Evolutionary conservation across 2,329 filamentous ascomycete genomes (phyloP).

Genomic region (Fusarium protoensiforme): DNA sequence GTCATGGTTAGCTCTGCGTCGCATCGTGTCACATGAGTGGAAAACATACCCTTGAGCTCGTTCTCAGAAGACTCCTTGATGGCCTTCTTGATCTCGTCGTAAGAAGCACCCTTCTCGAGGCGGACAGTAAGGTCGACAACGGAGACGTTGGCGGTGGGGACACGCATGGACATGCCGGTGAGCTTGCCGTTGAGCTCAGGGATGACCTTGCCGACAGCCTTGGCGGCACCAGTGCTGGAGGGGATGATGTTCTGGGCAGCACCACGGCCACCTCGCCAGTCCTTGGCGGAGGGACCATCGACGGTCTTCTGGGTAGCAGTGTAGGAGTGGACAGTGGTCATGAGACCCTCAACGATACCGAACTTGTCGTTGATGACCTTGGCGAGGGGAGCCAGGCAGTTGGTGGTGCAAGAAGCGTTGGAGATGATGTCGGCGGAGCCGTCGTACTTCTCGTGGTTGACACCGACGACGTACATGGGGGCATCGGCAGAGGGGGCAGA

Average conservation of each 20-base stretch:
- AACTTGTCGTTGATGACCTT: conserved; percentile 99
- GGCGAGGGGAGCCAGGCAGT: conserved; percentile 98
- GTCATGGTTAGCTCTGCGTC: conserved; percentile 19
- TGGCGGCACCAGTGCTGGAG: conserved; percentile 98
- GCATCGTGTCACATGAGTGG: neutral
- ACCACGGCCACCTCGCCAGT: conserved; percentile 99
- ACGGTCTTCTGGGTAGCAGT: conserved; percentile 99
- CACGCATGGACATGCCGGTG: conserved; percentile 99
- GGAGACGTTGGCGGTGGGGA: conserved; percentile 98
- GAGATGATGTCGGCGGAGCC: conserved; percentile 93
- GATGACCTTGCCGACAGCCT: conserved; percentile 99
- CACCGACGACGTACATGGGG: conserved; percentile 99
- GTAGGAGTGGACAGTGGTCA: conserved; percentile 99
- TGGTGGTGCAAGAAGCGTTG: conserved; percentile 99
- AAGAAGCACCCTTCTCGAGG: conserved; percentile 87
- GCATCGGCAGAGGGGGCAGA: conserved; percentile 93
- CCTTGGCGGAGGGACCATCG: conserved; percentile 96
- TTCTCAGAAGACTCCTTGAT: conserved; percentile 90
- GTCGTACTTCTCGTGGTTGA: conserved; percentile 96
- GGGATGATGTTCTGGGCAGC: conserved; percentile 99
- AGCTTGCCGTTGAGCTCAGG: conserved; percentile 98
- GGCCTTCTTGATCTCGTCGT: conserved; percentile 92
- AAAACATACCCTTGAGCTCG: conserved; percentile 80
- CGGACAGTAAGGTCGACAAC: conserved; percentile 97
- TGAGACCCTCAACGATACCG: conserved; percentile 96